Evolutionary conservation across 1,284 basidiomycete genomes (phyloP), one percentile per base, ranked within the genome.

Genomic region (Marasmius sp.): DNA sequence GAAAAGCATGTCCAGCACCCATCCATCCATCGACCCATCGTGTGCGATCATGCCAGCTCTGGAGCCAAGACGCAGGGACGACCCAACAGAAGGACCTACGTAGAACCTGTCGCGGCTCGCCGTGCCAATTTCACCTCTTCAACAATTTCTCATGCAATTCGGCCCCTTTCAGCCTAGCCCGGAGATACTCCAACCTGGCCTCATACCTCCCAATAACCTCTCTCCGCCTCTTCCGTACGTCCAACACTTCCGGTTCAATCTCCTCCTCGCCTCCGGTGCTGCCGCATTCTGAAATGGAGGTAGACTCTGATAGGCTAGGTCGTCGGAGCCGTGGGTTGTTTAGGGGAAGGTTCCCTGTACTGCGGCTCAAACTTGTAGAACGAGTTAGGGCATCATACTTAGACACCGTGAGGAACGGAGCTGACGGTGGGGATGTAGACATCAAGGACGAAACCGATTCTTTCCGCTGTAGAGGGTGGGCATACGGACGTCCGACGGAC

Each of bases 71-170:
- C n/a, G n/a, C n/a, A n/a, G n/a, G n/a, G n/a, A n/a, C n/a, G n/a
- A n/a, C n/a, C n/a, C n/a, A n/a, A n/a, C n/a, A n/a, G n/a, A n/a
- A n/a, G n/a, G n/a, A n/a, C n/a, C n/a, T n/a, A n/a, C n/a, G n/a
- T n/a, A n/a, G n/a, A n/a, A n/a, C n/a, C n/a, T n/a, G n/a, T n/a
- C n/a, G n/a, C n/a, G n/a, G n/a, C n/a, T 41, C 39, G 39, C 6
- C 20, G 6, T 14, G 43, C 20, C 16, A 6, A 7, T 14, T 14
- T 53, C 71, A 85, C 66, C 79, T 82, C 68, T 76, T 77, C 71
- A 87, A 64, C 64, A 91, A 71, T 70, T 86, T 88, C 75, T 92
- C 90, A 61, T 85, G 87, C 57, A 92, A 71, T 74, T 92, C 86
- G 3, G 89, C 88, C 34, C 86, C 85, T 74, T 88, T 91, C 70